Conservation (phyloP, 2,329 filamentous ascomycete species). For the Neurospora sp. region DNA sequence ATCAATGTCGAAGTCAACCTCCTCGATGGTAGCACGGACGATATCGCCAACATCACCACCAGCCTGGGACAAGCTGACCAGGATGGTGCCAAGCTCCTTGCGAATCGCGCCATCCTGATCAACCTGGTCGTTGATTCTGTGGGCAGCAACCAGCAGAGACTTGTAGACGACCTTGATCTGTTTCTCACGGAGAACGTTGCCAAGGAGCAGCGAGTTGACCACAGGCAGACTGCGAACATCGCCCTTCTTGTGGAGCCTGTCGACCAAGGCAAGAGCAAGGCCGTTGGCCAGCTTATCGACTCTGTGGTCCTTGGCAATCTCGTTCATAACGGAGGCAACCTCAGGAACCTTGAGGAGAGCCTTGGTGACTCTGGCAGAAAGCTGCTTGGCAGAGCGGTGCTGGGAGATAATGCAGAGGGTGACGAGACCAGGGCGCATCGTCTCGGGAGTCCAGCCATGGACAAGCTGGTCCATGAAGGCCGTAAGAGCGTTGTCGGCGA, state of each 20-base stretch:
- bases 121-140: conserved; percentile 44
- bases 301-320: conserved; percentile 53
- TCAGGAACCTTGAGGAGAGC: conserved; percentile 54
- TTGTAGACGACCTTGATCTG: conserved; percentile 58
- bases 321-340: conserved; percentile 47
- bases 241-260: conserved; percentile 50
- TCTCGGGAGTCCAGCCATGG: conserved; percentile 65
- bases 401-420: conserved; percentile 76
- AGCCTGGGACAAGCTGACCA: conserved; percentile 56
- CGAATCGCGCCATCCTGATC: conserved; percentile 47
- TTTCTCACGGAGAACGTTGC: conserved; percentile 49
- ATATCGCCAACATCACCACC: conserved; percentile 48
- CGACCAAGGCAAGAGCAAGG: conserved; percentile 55
- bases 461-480: conserved; percentile 85
- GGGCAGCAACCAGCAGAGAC: conserved; percentile 49
- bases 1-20: conserved; percentile 62
- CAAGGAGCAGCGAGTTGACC: conserved; percentile 51
- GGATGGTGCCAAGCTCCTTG: conserved; percentile 52
- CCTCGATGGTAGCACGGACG: conserved; percentile 57
- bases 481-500: conserved; percentile 72
- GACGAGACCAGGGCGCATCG: conserved; percentile 61
- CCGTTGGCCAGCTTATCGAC: conserved; percentile 65
- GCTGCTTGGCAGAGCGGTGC: conserved; percentile 58
- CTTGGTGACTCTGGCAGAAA: conserved; percentile 62
- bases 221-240: conserved; percentile 46